These are phyloP conservation scores for Ophiostoma angusticollis DNA, from an alignment of 2,329 filamentous ascomycete genomes.

Conservation along the genomic window DNA sequence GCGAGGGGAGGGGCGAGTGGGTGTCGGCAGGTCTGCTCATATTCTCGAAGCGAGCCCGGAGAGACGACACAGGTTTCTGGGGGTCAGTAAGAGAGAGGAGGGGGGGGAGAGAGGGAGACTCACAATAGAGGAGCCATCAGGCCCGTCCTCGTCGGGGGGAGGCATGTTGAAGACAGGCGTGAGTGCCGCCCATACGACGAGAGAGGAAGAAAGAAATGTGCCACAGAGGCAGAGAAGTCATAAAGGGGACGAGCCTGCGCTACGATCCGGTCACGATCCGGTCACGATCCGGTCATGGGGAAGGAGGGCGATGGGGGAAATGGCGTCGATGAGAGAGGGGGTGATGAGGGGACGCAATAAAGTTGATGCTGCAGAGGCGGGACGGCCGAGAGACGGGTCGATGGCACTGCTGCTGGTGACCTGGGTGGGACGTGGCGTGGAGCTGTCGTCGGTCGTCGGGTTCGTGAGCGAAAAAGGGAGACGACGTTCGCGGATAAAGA, in stretches of 20 bases:
- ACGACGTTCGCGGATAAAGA: too few relatives aligned
- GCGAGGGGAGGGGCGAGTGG: slow-evolving; percentile 1
- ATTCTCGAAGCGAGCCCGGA: slow-evolving; percentile 71
- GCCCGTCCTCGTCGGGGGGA: slow-evolving; percentile 40
- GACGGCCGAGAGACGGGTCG: too few relatives aligned
- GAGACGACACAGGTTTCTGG: slow-evolving; percentile 69
- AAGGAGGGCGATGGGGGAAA: not conserved
- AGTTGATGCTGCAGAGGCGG: too few relatives aligned
- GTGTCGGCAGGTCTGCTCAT: slow-evolving; percentile 40
- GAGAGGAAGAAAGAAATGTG: not conserved
- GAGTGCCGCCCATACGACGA: slow-evolving; percentile 1
- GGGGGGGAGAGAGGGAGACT: slow-evolving; percentile 21
- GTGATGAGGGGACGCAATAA: too few relatives aligned
- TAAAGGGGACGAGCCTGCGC: slow-evolving; percentile 4
- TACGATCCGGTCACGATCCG: too few relatives aligned
- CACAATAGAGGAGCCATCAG: slow-evolving; percentile 66
- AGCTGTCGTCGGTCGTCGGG: too few relatives aligned
- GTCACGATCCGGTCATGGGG: slow-evolving; percentile 15
- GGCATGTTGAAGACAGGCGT: slow-evolving; percentile 29
- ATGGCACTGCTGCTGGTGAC: too few relatives aligned
- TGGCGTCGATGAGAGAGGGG: too few relatives aligned
- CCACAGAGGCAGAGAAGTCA: slow-evolving; percentile 3
- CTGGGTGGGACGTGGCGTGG: too few relatives aligned
- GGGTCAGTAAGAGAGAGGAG: not conserved
- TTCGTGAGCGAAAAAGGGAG: too few relatives aligned